Base-by-base conservation (phyloP, 164 flowering plant genomes). In the Warburgia ugandensis region DNA sequence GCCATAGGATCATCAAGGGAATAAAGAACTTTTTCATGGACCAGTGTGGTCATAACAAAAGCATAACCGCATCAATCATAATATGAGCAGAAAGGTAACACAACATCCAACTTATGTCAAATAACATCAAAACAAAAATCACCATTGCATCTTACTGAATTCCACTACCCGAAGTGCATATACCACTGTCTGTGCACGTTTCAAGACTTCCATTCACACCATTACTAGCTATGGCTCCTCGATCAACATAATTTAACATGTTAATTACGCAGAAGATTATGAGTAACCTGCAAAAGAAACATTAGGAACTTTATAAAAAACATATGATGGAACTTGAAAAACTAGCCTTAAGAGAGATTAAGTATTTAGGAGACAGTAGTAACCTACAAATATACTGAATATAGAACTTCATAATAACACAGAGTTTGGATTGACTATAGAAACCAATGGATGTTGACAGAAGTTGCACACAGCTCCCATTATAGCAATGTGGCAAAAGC, bases 181-280 rank as follows among this genome's bases (percentile, higher is more conserved):
- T 61, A 39, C 88, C 95, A 62, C 71, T 68, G 11, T 65, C 63
- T 8, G 80, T 60, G 69, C 96, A 92, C 30, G 76, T 80, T 54
- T 57, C 33, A 2, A 50, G 71, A 58, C 74, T 79, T 26, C 98
- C 98, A 67, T 92, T 92, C 8, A 92, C 97, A 66, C 99, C 99
- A 69, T 88, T 92, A 70, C 99, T 88, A 28, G 99, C 99, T 59
- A 92, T 88, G 0, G 79, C 82, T 59, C 99, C 97, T 51, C 99
- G 95, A 61, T 92, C 99, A 54, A 92, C 60, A 66, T 92, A 92
- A 54, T 84, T 88, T 53, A 92, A 39, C 79, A 92, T 59, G 67
- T 88, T 92, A 45, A 92, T 79, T 29, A 80, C 63, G 26, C 99
- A 92, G 55, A 92, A 92, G 22, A 88, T 68, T 7, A 63, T 19